Evolutionary conservation across 148 eudicot genomes (phyloP).

Genomic region (Arbutus unedo): DNA sequence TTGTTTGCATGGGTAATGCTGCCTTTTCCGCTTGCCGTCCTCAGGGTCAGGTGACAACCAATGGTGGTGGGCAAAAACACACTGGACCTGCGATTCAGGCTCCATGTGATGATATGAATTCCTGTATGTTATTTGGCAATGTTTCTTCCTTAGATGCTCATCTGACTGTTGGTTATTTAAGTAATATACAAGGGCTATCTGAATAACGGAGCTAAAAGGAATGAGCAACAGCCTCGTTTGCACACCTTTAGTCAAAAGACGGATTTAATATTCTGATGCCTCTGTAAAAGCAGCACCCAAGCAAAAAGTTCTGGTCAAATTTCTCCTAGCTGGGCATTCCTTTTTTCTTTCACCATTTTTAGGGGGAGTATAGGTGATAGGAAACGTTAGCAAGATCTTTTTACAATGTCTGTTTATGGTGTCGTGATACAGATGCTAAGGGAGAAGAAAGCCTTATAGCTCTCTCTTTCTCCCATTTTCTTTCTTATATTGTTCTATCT

Average conservation of each 20-base stretch:
- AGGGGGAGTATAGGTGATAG: background rate
- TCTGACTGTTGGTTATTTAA: background rate
- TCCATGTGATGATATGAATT: background rate
- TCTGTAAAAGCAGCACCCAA: background rate
- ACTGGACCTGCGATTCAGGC: conserved; percentile 3
- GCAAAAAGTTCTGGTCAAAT: background rate
- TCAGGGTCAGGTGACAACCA: background rate
- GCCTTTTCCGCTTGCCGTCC: background rate
- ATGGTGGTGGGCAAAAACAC: conserved; percentile 3
- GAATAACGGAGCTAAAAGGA: background rate
- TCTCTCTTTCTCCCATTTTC: background rate
- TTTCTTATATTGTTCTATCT: background rate
- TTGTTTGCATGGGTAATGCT: background rate
- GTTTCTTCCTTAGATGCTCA: background rate
- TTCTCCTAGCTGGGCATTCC: background rate
- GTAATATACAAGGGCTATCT: background rate
- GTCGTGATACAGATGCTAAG: background rate
- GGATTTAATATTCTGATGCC: conserved; percentile 7
- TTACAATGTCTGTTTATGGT: background rate
- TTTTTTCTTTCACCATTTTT: background rate
- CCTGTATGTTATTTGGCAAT: background rate
- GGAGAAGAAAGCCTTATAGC: background rate
- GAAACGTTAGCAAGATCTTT: background rate
- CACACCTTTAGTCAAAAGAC: background rate
- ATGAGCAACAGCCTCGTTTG: background rate